These are phyloP conservation scores for Chernovozyma aurita DNA, from an alignment of 1,139 yeast genomes.

Conservation along the genomic window DNA sequence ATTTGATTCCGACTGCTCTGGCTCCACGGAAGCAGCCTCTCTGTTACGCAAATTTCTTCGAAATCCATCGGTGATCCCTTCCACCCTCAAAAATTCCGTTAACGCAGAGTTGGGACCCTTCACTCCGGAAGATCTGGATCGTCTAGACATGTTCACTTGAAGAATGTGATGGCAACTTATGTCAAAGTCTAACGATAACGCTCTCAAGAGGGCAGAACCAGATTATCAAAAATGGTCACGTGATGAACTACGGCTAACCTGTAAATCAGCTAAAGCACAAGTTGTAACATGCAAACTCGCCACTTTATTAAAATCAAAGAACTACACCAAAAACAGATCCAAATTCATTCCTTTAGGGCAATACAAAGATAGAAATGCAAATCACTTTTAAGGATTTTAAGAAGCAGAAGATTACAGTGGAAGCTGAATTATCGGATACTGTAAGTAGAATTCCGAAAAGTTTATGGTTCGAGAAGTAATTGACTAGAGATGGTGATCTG, in stretches of 20 bases:
- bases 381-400: slow-evolving; percentile 87
- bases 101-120: slow-evolving; percentile 78
- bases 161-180: neutral
- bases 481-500: too few species aligned
- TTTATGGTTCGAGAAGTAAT: too few species aligned
- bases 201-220: too few species aligned
- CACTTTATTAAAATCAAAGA: neutral
- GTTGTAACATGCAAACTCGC: slow-evolving; percentile 1
- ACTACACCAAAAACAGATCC: neutral
- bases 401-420: slow-evolving; percentile 81
- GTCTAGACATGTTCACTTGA: slow-evolving; percentile 17
- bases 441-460: slow-evolving; percentile 42
- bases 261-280: too few species aligned
- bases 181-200: neutral
- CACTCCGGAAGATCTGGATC: slow-evolving; percentile 39
- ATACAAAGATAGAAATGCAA: slow-evolving; percentile 64
- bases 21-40: slow-evolving; percentile 3
- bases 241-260: neutral
- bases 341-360: too few species aligned
- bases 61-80: slow-evolving; percentile 85
- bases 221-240: too few species aligned
- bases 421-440: slow-evolving; percentile 64
- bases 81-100: slow-evolving; percentile 69
- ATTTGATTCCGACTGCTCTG: neutral
- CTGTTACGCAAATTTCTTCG: slow-evolving; percentile 37